Evolutionary conservation across 331 rosid species (phyloP).

Genomic region (Phaseolus coccineus): DNA sequence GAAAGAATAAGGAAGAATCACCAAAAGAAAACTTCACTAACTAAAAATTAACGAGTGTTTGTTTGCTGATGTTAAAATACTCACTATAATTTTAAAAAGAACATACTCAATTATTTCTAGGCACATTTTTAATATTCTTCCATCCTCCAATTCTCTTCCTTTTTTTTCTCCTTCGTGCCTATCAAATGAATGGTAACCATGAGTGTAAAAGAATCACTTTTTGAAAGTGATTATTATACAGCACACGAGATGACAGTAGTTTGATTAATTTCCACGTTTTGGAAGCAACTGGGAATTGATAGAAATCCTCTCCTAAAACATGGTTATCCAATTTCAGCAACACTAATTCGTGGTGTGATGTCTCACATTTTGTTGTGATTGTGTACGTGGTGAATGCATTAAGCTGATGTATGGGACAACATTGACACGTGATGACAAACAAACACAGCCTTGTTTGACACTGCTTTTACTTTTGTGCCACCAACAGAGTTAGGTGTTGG

Average conservation of each 20-base stretch:
- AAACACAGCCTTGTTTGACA: constrained; percentile 36
- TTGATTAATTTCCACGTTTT: neutral
- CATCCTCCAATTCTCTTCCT: too few species aligned
- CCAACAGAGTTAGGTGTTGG: constrained; percentile 30
- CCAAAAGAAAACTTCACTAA: too few species aligned
- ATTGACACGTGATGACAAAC: constrained; percentile 27
- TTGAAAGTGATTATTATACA: too few species aligned
- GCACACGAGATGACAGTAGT: neutral
- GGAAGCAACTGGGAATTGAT: neutral
- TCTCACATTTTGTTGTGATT: neutral
- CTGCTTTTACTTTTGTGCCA: constrained; percentile 26
- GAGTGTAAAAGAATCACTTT: too few species aligned
- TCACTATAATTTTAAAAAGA: too few species aligned
- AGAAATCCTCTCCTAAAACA: neutral
- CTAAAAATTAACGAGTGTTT: too few species aligned
- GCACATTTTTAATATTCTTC: too few species aligned
- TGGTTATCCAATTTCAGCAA: constrained; percentile 30
- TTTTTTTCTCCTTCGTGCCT: too few species aligned
- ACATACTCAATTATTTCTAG: too few species aligned
- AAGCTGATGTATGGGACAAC: neutral
- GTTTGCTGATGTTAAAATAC: too few species aligned
- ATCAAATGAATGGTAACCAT: too few species aligned
- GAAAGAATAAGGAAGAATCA: too few species aligned
- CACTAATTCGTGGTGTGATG: neutral
- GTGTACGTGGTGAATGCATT: neutral